Conservation (phyloP, 345 rosid species). For the Populus simonii region DNA sequence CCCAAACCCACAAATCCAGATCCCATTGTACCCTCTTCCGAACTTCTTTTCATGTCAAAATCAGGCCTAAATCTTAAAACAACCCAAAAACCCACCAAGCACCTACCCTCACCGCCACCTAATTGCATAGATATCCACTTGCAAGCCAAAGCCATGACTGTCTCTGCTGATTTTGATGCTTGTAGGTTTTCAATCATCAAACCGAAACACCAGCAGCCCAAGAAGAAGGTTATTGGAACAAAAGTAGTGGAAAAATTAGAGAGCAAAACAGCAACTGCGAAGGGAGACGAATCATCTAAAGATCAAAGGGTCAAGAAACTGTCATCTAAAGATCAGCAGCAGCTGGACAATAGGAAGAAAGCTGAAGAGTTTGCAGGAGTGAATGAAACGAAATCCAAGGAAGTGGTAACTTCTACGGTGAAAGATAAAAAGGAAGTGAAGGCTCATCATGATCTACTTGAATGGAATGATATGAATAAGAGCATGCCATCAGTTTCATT, state of each 20-base stretch:
- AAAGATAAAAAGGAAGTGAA: slow-evolving; percentile 9
- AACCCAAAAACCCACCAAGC: slow-evolving; percentile 23
- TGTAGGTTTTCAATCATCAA: slow-evolving; percentile 25
- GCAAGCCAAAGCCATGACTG: slow-evolving; percentile 51
- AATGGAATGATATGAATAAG: slow-evolving; percentile 28
- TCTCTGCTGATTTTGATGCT: slow-evolving; percentile 51
- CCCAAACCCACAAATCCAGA: slow-evolving; percentile 16
- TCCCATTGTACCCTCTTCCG: background rate
- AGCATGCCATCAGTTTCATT: slow-evolving; percentile 26
- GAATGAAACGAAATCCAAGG: slow-evolving; percentile 13
- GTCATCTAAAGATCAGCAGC: slow-evolving; percentile 19
- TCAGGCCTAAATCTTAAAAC: slow-evolving; percentile 22
- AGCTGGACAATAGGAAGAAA: slow-evolving; percentile 22
- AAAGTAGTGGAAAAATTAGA: slow-evolving; percentile 7
- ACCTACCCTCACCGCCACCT: slow-evolving; percentile 5
- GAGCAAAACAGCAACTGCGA: slow-evolving; percentile 2
- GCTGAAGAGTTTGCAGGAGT: slow-evolving; percentile 8
- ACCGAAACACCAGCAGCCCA: slow-evolving; percentile 12
- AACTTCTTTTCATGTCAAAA: slow-evolving; percentile 8
- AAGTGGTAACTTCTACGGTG: slow-evolving; percentile 2
- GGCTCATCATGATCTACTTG: slow-evolving; percentile 24
- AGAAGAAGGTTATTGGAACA: slow-evolving; percentile 10
- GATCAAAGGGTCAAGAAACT: slow-evolving; percentile 8
- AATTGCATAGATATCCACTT: slow-evolving; percentile 27
- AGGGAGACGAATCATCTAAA: slow-evolving; percentile 9